These are phyloP conservation scores for Kluyveromyces lactis DNA, from an alignment of 805 yeast genomes.

Conservation along the genomic window DNA sequence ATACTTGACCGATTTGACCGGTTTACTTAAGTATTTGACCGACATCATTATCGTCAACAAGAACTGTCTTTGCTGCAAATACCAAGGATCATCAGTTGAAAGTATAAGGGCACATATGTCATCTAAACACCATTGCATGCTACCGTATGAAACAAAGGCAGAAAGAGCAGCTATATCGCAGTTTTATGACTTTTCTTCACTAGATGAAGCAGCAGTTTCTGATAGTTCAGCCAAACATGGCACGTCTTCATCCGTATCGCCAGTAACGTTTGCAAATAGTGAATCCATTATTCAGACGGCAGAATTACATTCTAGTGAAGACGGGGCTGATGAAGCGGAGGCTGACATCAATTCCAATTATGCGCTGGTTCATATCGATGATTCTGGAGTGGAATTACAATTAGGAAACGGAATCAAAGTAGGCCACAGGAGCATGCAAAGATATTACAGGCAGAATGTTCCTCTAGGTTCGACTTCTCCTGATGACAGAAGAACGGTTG, in stretches of 20 bases:
- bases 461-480: conserved; percentile 36
- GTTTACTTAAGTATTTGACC: conserved; percentile 66
- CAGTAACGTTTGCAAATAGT: conserved; percentile 10
- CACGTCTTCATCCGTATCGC: conserved; percentile 25
- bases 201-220: conserved; percentile 36
- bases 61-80: conserved; percentile 73
- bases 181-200: conserved; percentile 75
- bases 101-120: conserved; percentile 85
- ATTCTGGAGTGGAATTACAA: conserved; percentile 53
- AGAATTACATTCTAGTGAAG: conserved; percentile 18
- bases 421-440: conserved; percentile 71
- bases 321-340: conserved; percentile 4
- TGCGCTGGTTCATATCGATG: conserved; percentile 36
- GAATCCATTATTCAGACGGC: conserved; percentile 3
- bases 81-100: conserved; percentile 75
- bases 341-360: conserved; percentile 24
- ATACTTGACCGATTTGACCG: conserved; percentile 58
- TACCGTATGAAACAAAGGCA: conserved; percentile 78
- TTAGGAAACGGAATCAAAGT: conserved; percentile 72
- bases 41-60: conserved; percentile 79
- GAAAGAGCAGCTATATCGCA: conserved; percentile 70
- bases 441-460: conserved; percentile 63
- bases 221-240: conserved; percentile 14
- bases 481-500: conserved; percentile 67
- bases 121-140: conserved; percentile 76